Percentiles rank a stretch among this genome's conserved stretches.
Conservation (phyloP, 441 rosid genomes). For the Breynia disticha region DNA sequence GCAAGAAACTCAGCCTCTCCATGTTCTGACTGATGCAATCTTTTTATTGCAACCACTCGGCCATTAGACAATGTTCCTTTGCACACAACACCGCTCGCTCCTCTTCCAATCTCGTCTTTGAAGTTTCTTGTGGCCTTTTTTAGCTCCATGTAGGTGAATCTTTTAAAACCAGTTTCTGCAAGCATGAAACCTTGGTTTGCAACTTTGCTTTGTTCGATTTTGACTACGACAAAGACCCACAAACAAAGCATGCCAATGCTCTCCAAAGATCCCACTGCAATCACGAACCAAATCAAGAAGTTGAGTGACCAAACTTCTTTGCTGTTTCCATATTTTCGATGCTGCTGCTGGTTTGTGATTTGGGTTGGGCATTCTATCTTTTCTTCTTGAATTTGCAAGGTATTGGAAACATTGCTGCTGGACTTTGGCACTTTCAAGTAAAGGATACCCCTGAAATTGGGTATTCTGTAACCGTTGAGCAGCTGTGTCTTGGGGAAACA, state of each 20-base stretch:
- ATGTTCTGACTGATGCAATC: constrained; percentile 14
- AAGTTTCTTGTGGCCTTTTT: constrained; percentile 21
- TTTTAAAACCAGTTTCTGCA: constrained; percentile 11
- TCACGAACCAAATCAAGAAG: constrained; percentile 12
- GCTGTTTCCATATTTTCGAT: constrained; percentile 11
- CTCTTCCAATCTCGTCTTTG: constrained; percentile 27
- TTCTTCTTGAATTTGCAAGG: not conserved
- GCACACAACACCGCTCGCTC: constrained; percentile 27
- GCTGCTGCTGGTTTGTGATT: not conserved
- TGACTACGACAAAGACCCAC: constrained; percentile 14
- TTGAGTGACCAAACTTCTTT: constrained; percentile 7
- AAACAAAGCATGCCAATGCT: constrained; percentile 6
- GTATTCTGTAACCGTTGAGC: constrained; percentile 18
- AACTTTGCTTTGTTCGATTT: constrained; percentile 1
- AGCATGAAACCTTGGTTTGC: constrained; percentile 1
- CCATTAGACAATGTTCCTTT: constrained; percentile 17
- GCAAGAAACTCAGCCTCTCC: constrained; percentile 31
- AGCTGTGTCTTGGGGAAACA: too few relatives aligned
- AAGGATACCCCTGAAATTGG: constrained; percentile 14
- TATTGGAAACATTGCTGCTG: not conserved
- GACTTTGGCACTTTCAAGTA: constrained; percentile 25
- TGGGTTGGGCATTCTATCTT: not conserved
- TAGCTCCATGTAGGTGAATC: constrained; percentile 16
- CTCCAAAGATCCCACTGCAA: constrained; percentile 19
- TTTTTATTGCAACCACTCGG: constrained; percentile 21